A percentile compares a stretch with the other conserved stretches of the same genome.
Conservation (phyloP, 2,329 filamentous ascomycete species). For the Fusarium sp. region DNA sequence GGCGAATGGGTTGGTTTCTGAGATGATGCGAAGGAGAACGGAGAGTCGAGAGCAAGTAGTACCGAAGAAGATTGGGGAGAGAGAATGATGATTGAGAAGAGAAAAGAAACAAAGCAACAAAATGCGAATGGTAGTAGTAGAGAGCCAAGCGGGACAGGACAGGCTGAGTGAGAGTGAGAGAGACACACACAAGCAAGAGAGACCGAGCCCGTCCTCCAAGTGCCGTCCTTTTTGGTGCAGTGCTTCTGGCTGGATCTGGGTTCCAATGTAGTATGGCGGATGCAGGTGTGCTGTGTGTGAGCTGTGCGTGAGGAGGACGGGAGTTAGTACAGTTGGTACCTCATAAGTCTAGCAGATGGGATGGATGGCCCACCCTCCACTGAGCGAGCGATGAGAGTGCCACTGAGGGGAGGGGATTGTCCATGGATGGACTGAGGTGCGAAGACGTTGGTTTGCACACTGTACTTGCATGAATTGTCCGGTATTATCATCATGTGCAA, state of each 20-base stretch:
- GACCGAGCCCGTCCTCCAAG: slow-evolving; percentile 12
- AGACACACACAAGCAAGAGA: slow-evolving; percentile 22
- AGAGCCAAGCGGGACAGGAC: slow-evolving; percentile 17
- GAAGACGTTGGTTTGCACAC: neutral
- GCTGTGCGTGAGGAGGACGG: slow-evolving; percentile 20
- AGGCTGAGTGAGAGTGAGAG: slow-evolving; percentile 35
- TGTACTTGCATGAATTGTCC: slow-evolving; percentile 11
- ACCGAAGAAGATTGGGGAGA: slow-evolving; percentile 17
- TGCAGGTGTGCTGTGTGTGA: slow-evolving; percentile 36
- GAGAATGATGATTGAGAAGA: slow-evolving; percentile 36
- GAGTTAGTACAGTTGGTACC: slow-evolving; percentile 32
- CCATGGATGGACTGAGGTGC: neutral
- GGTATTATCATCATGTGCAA: neutral
- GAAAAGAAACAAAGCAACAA: slow-evolving; percentile 28
- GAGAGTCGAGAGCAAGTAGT: neutral
- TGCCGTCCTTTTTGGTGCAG: slow-evolving; percentile 35
- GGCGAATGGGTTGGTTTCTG: slow-evolving; percentile 18
- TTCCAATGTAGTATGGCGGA: slow-evolving; percentile 19
- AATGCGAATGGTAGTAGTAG: slow-evolving; percentile 35
- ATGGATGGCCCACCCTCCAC: neutral
- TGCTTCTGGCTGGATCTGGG: slow-evolving; percentile 38
- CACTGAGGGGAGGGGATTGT: neutral
- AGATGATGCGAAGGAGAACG: slow-evolving; percentile 1
- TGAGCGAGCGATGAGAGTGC: neutral
- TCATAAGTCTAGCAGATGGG: neutral